Base-by-base conservation (phyloP, 345 rosid species). In the Pugionium cornutum region DNA sequence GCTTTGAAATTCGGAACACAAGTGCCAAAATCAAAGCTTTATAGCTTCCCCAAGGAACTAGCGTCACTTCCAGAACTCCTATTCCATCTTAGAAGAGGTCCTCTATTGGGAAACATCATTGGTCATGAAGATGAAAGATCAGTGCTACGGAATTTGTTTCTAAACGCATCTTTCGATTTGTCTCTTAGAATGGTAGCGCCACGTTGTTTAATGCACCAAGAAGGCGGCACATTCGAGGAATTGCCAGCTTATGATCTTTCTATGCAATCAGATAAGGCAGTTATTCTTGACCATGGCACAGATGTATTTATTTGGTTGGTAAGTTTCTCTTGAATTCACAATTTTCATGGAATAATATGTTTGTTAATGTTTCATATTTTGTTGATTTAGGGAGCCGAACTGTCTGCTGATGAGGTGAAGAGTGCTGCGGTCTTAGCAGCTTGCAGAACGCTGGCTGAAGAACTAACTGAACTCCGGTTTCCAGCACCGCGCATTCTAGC, bases 51-150 rank as follows among this genome's bases (percentile, higher is more conserved):
- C 4, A 87, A 84, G 81, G 97, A 95, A 69, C 82, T 95, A 35
- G 75, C 89, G 9, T 72, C 69, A 34, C 82, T 95, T 45, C 91
- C 97, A 3, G 99, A 91, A 76, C 74, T 83, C 52, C 83, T 95
- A 62, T 95, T 95, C 75, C 97, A 91, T 79, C 97, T 95, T 64
- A 84, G 82, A 78, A 83, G 97, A 66, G 92, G 99, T 28, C 95
- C 96, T 39, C 77, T 95, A 55, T 76, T 95, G 50, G 99, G 99
- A 81, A 91, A 77, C 87, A 91, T 95, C 76, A 77, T 95, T 62
- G 97, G 99, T 56, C 96, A 89, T 72, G 97, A 95, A 76, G 99
- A 95, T 79, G 97, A 95, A 83, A 85, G 97, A 67, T 89, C 96
- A 4, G 89, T 87, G 31, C 76, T 95, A 39, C 81, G 96, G 61